These are phyloP conservation scores for Magnusiomyces fungicola DNA, from an alignment of 1,139 yeast genomes.

Conservation along the genomic window DNA sequence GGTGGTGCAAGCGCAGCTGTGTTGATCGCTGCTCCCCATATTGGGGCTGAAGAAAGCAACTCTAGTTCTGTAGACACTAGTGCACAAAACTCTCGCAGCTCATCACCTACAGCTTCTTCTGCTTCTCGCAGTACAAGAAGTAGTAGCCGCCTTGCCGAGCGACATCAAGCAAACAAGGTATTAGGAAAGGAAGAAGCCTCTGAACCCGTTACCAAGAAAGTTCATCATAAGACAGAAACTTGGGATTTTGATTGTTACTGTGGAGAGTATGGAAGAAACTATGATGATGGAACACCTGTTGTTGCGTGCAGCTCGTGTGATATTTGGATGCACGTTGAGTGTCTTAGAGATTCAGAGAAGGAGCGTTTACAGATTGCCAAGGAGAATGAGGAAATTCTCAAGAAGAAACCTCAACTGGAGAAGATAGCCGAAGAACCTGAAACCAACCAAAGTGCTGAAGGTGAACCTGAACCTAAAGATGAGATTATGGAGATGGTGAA, in stretches of 20 bases:
- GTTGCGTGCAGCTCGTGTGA: slow-evolving; percentile 36
- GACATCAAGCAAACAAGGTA: neutral
- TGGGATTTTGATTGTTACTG: slow-evolving; percentile 40
- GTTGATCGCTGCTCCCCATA: neutral
- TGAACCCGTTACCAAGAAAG: neutral
- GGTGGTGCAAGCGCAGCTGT: neutral
- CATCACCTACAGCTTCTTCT: slow-evolving; percentile 6
- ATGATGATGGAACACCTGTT: slow-evolving; percentile 35
- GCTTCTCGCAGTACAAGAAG: no score
- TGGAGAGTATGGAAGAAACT: slow-evolving; percentile 35
- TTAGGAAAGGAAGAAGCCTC: neutral
- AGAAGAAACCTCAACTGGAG: neutral
- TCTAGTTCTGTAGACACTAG: slow-evolving; percentile 1
- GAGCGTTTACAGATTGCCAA: slow-evolving; percentile 5
- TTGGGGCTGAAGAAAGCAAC: neutral
- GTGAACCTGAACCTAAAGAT: neutral
- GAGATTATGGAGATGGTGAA: no score
- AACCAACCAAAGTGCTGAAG: neutral
- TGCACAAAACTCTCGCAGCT: slow-evolving; percentile 4
- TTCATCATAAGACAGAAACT: slow-evolving; percentile 17
- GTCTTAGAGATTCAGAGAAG: slow-evolving; percentile 22
- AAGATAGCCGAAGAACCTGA: neutral
- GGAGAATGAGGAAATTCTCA: slow-evolving; percentile 2
- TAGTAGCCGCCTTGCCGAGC: slow-evolving; percentile 1
- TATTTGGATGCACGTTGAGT: slow-evolving; percentile 39